These are phyloP conservation scores for Chlamydomonas sphaeroides DNA, from an alignment of 139 green algal genomes.

Conservation along the genomic window DNA sequence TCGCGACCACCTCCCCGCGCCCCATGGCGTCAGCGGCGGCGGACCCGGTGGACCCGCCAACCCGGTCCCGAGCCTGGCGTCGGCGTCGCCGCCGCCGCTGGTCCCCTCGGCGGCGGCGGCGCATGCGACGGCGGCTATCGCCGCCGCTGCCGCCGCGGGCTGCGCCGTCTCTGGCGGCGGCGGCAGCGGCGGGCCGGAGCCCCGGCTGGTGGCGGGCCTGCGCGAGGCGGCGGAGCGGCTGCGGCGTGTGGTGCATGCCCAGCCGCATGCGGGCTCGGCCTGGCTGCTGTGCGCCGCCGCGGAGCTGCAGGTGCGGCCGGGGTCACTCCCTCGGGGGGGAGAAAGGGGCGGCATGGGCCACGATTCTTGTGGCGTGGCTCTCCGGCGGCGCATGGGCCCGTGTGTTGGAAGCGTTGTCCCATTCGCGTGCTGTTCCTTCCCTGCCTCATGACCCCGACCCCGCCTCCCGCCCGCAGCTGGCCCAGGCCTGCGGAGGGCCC, in stretches of 20 bases:
- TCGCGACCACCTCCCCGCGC: neutral
- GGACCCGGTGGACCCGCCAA: neutral
- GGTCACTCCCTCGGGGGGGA: no score
- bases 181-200: neutral
- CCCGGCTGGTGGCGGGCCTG: neutral
- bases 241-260: slow-evolving; percentile 14
- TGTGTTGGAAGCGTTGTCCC: neutral
- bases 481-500: neutral
- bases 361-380: no score
- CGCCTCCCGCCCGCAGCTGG: neutral
- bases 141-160: neutral
- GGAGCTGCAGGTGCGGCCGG: slow-evolving; percentile 14
- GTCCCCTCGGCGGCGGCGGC: neutral
- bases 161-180: no score
- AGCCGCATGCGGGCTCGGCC: neutral
- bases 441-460: no score
- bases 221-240: slow-evolving; percentile 15
- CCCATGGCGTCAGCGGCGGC: neutral
- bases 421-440: neutral
- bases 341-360: no score
- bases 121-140: neutral
- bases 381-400: no score
- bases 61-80: neutral
- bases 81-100: neutral
- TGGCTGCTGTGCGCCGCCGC: slow-evolving; percentile 17